A percentile compares a stretch with the other conserved stretches of the same genome.
phyloP scores from a whole-genome alignment of 2,329 filamentous ascomycete species.

The Arthrocladium fulminans region DNA sequence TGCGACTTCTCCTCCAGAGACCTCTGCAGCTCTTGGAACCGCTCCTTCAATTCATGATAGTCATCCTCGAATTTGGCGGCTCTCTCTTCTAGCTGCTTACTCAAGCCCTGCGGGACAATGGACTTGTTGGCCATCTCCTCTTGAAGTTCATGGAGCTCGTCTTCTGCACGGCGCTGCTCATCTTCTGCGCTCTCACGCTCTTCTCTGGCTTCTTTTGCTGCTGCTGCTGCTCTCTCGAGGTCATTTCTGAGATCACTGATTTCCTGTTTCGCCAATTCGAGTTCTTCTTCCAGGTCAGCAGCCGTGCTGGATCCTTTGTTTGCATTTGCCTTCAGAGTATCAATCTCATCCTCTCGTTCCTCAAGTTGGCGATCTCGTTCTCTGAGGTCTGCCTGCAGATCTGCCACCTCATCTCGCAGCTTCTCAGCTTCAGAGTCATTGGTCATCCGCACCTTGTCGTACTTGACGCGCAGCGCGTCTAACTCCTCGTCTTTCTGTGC shows the following conservation, averaged over 20 bases:
- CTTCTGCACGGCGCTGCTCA: constrained; percentile 42
- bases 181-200: constrained; percentile 42
- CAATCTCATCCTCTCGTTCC: constrained; percentile 66
- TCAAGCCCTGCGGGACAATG: constrained; percentile 63
- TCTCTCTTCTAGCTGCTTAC: constrained; percentile 66
- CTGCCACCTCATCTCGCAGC: constrained; percentile 63
- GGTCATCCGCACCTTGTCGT: constrained; percentile 50
- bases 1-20: constrained; percentile 38
- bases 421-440: constrained; percentile 53
- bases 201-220: constrained; percentile 37
- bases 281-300: constrained; percentile 42
- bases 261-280: constrained; percentile 37
- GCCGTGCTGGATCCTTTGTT: constrained; percentile 35
- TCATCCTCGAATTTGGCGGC: constrained; percentile 58
- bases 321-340: constrained; percentile 49
- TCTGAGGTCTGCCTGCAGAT: constrained; percentile 65
- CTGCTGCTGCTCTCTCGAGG: constrained; percentile 31
- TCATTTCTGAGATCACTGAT: constrained; percentile 35
- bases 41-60: constrained; percentile 44
- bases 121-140: constrained; percentile 75
- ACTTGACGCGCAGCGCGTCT: constrained; percentile 50
- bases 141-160: constrained; percentile 54
- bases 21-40: constrained; percentile 35
- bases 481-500: constrained; percentile 39
- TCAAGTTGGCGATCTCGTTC: constrained; percentile 67